phyloP scores from a whole-genome alignment of 1,284 basidiomycete genomes.

The Ceraceosorus guamensis region DNA sequence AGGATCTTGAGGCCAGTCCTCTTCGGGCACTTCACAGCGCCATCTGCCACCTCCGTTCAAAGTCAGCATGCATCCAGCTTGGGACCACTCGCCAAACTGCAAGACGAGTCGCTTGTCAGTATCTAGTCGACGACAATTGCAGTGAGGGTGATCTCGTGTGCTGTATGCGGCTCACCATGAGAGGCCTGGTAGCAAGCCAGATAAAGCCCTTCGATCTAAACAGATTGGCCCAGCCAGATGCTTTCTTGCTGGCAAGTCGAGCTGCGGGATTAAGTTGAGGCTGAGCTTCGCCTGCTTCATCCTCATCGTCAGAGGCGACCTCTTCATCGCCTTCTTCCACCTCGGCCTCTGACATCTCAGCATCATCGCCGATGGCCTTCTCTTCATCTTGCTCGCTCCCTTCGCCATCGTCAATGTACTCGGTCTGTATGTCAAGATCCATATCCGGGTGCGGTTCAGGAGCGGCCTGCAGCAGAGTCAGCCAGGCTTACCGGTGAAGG shows the following conservation, averaged over 20 bases:
- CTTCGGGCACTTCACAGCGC: conserved; percentile 49
- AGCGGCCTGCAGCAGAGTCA: too few species aligned
- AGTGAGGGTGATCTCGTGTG: too few species aligned
- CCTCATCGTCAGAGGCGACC: conserved; percentile 9
- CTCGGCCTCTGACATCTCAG: conserved; percentile 2
- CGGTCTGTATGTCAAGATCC: too few species aligned
- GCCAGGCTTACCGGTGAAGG: too few species aligned
- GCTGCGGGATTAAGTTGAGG: conserved; percentile 51
- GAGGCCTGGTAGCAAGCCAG: conserved; percentile 48
- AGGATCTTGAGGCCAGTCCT: conserved; percentile 49
- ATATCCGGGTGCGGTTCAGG: too few species aligned
- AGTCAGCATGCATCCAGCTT: conserved; percentile 52
- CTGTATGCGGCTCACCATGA: too few species aligned
- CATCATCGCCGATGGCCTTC: conserved; percentile 21
- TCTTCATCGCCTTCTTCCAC: conserved; percentile 9
- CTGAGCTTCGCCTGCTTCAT: conserved; percentile 31
- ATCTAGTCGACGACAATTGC: not conserved
- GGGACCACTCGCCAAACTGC: conserved; percentile 52
- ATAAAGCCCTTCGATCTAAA: conserved; percentile 53
- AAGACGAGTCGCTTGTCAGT: not conserved
- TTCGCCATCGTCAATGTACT: conserved; percentile 47
- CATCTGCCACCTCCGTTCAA: conserved; percentile 50
- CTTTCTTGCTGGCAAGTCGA: conserved; percentile 49
- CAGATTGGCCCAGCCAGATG: conserved; percentile 47
- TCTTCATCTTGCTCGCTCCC: conserved; percentile 4